phyloP scores from a whole-genome alignment of 352 stramenopile species.

The Stramenopiles sp. region DNA sequence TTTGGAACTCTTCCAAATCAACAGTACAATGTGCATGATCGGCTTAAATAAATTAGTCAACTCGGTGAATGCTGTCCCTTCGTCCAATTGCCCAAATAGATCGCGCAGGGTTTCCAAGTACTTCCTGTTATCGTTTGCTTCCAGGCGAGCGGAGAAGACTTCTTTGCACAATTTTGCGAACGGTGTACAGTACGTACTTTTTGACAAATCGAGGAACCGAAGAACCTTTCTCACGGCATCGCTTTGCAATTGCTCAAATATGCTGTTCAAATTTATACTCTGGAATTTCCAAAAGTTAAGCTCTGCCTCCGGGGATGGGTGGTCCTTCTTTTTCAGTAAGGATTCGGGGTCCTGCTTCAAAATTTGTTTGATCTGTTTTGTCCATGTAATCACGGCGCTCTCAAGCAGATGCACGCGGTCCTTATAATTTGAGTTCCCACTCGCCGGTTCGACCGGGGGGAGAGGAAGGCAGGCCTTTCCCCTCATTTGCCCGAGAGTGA shows the following conservation, averaged over 20 bases:
- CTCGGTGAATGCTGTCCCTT: slow-evolving; percentile 70
- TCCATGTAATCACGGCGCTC: slow-evolving; percentile 93
- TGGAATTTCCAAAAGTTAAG: slow-evolving; percentile 96
- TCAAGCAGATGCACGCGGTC: slow-evolving; percentile 90
- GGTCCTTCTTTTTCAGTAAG: slow-evolving; percentile 77
- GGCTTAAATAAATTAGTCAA: slow-evolving; percentile 75
- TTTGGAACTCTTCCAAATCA: slow-evolving; percentile 90
- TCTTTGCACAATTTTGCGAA: slow-evolving; percentile 84
- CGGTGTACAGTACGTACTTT: slow-evolving; percentile 61
- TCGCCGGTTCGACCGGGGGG: slow-evolving; percentile 61
- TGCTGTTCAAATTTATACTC: slow-evolving; percentile 64
- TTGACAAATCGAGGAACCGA: slow-evolving; percentile 67
- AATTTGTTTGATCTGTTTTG: slow-evolving; percentile 95
- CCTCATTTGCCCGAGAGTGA: slow-evolving; percentile 86
- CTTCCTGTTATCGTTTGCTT: slow-evolving; percentile 87
- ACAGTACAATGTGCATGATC: slow-evolving; percentile 87
- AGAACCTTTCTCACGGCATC: slow-evolving; percentile 81
- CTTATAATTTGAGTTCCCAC: slow-evolving; percentile 59
- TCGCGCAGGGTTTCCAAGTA: slow-evolving; percentile 78
- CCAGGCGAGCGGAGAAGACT: slow-evolving; percentile 75
- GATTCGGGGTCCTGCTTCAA: slow-evolving; percentile 90
- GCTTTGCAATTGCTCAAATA: slow-evolving; percentile 88
- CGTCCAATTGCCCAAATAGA: slow-evolving; percentile 62
- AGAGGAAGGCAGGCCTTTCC: slow-evolving; percentile 87
- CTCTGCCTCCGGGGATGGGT: slow-evolving; percentile 88